Evolutionary conservation across 1,284 basidiomycete genomes (phyloP), one percentile per base, ranked within the genome.

Genomic region (Calocybe gambosa): DNA sequence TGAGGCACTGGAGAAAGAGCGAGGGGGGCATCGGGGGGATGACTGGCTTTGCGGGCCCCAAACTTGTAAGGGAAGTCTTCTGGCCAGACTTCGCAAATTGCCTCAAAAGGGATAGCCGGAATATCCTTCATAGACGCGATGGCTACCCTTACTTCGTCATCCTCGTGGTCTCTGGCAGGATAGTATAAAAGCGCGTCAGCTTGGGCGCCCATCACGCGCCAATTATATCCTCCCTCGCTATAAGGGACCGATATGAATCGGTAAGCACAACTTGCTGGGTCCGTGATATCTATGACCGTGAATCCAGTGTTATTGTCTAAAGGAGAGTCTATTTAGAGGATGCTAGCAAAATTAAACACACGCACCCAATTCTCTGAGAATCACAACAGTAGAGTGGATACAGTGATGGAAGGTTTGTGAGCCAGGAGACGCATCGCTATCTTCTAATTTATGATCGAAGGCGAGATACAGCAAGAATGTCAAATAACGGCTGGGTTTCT

Each of bases 271-370:
- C 60, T 51, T 9, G 51, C 38, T 0, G 66, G 66, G 18, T 42
- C 28, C 12, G 40, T 33, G 16, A 47, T 55, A 47, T 73, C 72
- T 31, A 73, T 55, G 26, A 73, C 52, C 0, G 70, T 66, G 7
- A 71, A 64, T 0, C 69, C 70, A 29, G 68, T 67, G 48, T 71
- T 60, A 21, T 10, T 23, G 26, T 34, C 8, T 29, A 9, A 29
- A 18, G 38, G 33, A 1, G 40, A 8, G 13, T 7, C 35, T 19
- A 38, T 19, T 19, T 34, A 12, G 35, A 12, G 21, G 3, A 23
- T 23, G 21, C 21, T 13, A 19, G 18, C 15, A 9, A 5, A 18
- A 2, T 37, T 29, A 36, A 8, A 10, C 28, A 20, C n/a, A 49
- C 61, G 36, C 28, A 66, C 66, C 61, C n/a, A n/a, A n/a, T 47